Evolutionary conservation across 1,284 basidiomycete genomes (phyloP).

Genomic region (Phellinidium pouzarii): DNA sequence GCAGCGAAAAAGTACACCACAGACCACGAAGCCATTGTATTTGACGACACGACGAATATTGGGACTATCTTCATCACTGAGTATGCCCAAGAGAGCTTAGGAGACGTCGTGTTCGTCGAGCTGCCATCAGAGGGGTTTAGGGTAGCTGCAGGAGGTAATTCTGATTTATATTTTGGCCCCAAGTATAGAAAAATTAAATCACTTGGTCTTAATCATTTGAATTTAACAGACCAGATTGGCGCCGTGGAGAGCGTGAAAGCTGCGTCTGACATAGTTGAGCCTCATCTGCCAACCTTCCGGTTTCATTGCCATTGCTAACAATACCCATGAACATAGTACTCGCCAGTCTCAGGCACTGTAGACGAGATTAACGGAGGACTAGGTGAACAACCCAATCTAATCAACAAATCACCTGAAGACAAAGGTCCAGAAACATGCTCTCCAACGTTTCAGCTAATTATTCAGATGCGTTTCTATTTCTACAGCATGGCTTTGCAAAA

Average conservation of each 20-base stretch:
- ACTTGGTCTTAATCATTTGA: not conserved
- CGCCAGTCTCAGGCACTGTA: conserved; percentile 84
- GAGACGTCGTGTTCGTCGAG: conserved; percentile 98
- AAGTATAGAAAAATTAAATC: not conserved
- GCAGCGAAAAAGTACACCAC: conserved; percentile 78
- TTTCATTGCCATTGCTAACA: conserved; percentile 12
- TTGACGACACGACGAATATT: conserved; percentile 73
- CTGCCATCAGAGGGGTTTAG: conserved; percentile 68
- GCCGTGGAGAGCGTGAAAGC: conserved; percentile 98
- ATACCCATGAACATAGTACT: conserved; percentile 51
- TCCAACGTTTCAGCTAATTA: not conserved
- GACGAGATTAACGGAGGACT: conserved; percentile 77
- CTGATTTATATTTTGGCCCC: conserved; percentile 4
- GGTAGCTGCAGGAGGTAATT: conserved; percentile 76
- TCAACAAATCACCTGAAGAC: conserved; percentile 87
- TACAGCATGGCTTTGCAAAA: conserved; percentile 93
- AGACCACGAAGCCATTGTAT: conserved; percentile 88
- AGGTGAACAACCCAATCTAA: conserved; percentile 63
- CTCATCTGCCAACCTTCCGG: not conserved
- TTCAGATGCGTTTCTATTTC: not conserved
- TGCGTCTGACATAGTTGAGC: conserved; percentile 85
- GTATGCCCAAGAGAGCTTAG: conserved; percentile 88
- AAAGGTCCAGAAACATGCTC: conserved; percentile 53
- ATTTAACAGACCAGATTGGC: conserved; percentile 75
- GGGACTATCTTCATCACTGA: conserved; percentile 90